A percentile compares a stretch with the other conserved stretches of the same genome.
phyloP scores from a whole-genome alignment of 768 basidiomycete genomes.

The Suillus decipiens region DNA sequence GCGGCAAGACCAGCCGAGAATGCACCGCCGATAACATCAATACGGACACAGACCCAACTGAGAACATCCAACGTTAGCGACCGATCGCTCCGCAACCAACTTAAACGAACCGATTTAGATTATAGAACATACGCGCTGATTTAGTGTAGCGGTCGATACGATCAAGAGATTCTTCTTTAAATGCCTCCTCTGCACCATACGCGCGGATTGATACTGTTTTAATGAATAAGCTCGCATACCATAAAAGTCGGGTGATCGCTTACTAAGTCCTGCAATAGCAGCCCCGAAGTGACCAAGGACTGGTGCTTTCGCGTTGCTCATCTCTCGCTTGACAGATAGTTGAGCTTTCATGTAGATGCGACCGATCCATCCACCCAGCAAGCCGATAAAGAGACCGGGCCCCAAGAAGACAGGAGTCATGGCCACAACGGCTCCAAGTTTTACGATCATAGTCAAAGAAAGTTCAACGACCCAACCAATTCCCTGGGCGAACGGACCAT shows the following conservation, averaged over 20 bases:
- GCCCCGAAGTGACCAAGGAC: constrained; percentile 55
- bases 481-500: constrained; percentile 32
- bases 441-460: constrained; percentile 35
- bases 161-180: constrained; percentile 41
- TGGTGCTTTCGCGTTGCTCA: constrained; percentile 51
- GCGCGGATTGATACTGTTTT: constrained; percentile 50
- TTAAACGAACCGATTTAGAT: constrained; percentile 41
- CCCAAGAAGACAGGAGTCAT: constrained; percentile 42
- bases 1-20: constrained; percentile 52
- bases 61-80: not conserved
- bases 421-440: constrained; percentile 38
- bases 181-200: constrained; percentile 51
- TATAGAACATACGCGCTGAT: constrained; percentile 46
- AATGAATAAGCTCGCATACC: not conserved
- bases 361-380: constrained; percentile 45
- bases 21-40: constrained; percentile 59
- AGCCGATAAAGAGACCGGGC: constrained; percentile 36
- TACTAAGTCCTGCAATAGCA: constrained; percentile 51
- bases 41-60: constrained; percentile 50
- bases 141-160: constrained; percentile 52
- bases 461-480: constrained; percentile 34
- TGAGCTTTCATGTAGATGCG: constrained; percentile 58
- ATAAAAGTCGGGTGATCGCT: constrained; percentile 8
- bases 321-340: constrained; percentile 56
- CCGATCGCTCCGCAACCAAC: not conserved